Conservation (phyloP, 305 asterid species). For the Coffea humblotiana region DNA sequence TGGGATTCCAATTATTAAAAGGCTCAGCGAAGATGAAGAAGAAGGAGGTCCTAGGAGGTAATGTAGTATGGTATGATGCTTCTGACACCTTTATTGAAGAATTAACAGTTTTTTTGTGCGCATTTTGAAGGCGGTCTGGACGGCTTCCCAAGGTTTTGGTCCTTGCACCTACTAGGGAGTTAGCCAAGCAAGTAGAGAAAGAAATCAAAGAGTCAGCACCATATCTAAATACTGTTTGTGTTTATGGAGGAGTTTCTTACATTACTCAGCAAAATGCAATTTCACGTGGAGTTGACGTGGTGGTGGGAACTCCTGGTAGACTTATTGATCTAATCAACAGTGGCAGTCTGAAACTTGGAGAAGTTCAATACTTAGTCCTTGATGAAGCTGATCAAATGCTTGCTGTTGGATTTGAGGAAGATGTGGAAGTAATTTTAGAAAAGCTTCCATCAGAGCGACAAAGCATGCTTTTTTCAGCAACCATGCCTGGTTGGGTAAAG, state of each 20-base stretch:
- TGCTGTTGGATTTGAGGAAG: slow-evolving; percentile 99
- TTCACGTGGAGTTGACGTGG: slow-evolving; percentile 85
- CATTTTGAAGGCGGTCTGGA: slow-evolving; percentile 53
- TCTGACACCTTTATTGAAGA: slow-evolving; percentile 12
- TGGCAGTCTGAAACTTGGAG: slow-evolving; percentile 69
- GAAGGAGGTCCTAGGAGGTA: slow-evolving; percentile 64
- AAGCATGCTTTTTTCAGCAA: slow-evolving; percentile 98
- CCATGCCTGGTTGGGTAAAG: slow-evolving; percentile 98
- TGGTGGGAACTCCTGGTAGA: slow-evolving; percentile 99
- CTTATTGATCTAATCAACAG: slow-evolving; percentile 78
- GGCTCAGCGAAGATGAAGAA: slow-evolving; percentile 51
- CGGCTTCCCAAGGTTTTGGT: slow-evolving; percentile 75
- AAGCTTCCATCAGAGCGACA: slow-evolving; percentile 80
- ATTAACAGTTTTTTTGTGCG: slow-evolving; percentile 21
- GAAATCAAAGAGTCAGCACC: slow-evolving; percentile 91
- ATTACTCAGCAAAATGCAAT: slow-evolving; percentile 67
- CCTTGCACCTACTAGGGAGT: slow-evolving; percentile 94
- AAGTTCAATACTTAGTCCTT: slow-evolving; percentile 84
- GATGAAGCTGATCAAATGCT: slow-evolving; percentile 99
- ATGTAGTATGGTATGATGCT: slow-evolving; percentile 3
- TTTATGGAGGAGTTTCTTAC: slow-evolving; percentile 91
- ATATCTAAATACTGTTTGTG: slow-evolving; percentile 71
- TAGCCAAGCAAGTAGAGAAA: slow-evolving; percentile 94
- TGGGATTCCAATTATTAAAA: slow-evolving; percentile 83
- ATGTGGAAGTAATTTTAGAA: slow-evolving; percentile 73